These are phyloP conservation scores for Pugionium dolabratum DNA, from an alignment of 345 rosid genomes.

Conservation along the genomic window DNA sequence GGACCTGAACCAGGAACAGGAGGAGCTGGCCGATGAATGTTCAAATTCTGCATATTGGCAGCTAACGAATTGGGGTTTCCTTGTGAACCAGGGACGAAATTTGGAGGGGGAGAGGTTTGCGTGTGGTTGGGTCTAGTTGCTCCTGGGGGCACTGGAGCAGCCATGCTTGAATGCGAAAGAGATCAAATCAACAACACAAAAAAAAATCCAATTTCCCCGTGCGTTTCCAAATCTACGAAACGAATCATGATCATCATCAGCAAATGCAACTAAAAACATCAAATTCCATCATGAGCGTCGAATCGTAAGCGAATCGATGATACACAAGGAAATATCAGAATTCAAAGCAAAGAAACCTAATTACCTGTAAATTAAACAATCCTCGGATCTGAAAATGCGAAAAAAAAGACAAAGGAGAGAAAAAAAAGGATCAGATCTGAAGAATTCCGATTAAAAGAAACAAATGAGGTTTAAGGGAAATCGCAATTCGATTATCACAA, in stretches of 20 bases:
- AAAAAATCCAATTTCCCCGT: background rate
- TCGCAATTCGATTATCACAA: slow-evolving; percentile 6
- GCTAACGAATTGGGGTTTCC: slow-evolving; percentile 42
- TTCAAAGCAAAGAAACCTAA: background rate
- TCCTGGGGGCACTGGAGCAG: slow-evolving; percentile 91
- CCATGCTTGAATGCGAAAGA: slow-evolving; percentile 49
- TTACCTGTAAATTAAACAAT: slow-evolving; percentile 25
- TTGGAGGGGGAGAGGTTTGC: slow-evolving; percentile 47
- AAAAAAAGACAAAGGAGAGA: background rate
- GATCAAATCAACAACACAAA: slow-evolving; percentile 20
- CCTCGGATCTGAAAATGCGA: slow-evolving; percentile 28
- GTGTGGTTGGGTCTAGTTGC: slow-evolving; percentile 61
- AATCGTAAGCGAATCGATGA: slow-evolving; percentile 6
- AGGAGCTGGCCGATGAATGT: slow-evolving; percentile 52
- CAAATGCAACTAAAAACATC: background rate
- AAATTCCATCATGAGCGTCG: background rate
- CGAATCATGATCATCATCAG: slow-evolving; percentile 10
- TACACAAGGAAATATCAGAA: background rate
- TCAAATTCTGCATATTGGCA: slow-evolving; percentile 69
- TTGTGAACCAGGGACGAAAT: slow-evolving; percentile 53
- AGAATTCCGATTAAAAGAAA: background rate
- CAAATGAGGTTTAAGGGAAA: slow-evolving; percentile 28
- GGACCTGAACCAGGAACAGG: slow-evolving; percentile 54
- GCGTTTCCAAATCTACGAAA: background rate
- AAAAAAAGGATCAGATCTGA: slow-evolving; percentile 30